Base-by-base conservation (phyloP, 1,284 basidiomycete genomes). In the Heterobasidion irregulare region DNA sequence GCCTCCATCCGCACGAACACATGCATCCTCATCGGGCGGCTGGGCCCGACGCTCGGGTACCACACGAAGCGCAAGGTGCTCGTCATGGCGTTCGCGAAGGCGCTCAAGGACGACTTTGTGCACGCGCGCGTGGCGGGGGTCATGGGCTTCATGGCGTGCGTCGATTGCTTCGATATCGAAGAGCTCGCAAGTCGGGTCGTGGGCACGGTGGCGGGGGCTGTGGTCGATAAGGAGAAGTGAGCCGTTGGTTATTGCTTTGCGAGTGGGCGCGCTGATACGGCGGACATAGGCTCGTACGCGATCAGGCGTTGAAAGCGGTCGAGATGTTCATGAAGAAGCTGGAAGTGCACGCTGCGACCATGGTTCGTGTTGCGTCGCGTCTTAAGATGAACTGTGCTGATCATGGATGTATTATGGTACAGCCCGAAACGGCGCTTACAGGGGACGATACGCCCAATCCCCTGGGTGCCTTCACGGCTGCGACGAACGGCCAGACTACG, bases 1-100 rank as follows among this genome's bases (percentile, higher is more conserved):
- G 82, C 95, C 0, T 95, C 94, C 1, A 98, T 99, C 64, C 84
- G 97, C 46, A 99, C 96, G 12, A 99, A 99, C 67, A 98, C 96
- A 0, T 98, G 94, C 65, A 97, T 99, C 61, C 82, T 99, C 4
- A 84, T 99, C 47, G 96, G 96, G 8, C 82, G 95, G 9, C 79
- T 99, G 3, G 93, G 91, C 0, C 93, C 93, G 0, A 82, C 83
- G 2, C 75, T 99, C 1, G 88, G 89, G 1, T 80, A 89, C 57
- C 86, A 92, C 62, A 98, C 96, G 6, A 94, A 95, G 67, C 84
- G 87, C 60, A 98, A 98, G 66, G 94, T 99, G 9, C 82, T 99
- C 1, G 90, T 98, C 0, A 94, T 96, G 1, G 97, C 97, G 1
- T 99, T 99, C 68, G 81, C 89, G 1, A 82, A 94, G 54, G 91